phyloP scores from a whole-genome alignment of 179 eudicot genomes.

The Patellifolia procumbens region DNA sequence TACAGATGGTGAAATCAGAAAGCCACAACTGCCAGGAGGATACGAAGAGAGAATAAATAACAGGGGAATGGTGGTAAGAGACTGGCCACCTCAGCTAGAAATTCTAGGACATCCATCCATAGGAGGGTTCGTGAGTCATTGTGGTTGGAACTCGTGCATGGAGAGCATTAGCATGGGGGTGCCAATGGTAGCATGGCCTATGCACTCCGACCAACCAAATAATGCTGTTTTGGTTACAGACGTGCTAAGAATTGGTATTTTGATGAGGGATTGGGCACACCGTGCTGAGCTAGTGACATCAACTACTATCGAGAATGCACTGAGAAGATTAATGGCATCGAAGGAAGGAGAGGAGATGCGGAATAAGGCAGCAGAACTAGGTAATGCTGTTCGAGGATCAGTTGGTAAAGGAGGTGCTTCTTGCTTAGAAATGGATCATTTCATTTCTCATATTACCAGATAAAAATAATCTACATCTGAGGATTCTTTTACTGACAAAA shows the following conservation, averaged over 20 bases:
- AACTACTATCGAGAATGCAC: slow-evolving; percentile 27
- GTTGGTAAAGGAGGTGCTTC: slow-evolving; percentile 40
- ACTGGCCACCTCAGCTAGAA: slow-evolving; percentile 19
- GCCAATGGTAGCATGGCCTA: slow-evolving; percentile 70
- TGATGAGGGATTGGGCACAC: slow-evolving; percentile 42
- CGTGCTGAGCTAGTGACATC: slow-evolving; percentile 34
- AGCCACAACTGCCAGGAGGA: slow-evolving; percentile 36
- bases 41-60: slow-evolving; percentile 49
- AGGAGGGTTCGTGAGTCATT: slow-evolving; percentile 13
- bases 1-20: slow-evolving; percentile 5
- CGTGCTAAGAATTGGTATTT: slow-evolving; percentile 39
- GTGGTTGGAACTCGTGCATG: slow-evolving; percentile 17
- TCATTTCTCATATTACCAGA: background rate
- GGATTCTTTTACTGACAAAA: too few relatives aligned
- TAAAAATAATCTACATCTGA: too few relatives aligned
- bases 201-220: slow-evolving; percentile 68
- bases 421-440: slow-evolving; percentile 36
- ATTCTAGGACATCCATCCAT: slow-evolving; percentile 7
- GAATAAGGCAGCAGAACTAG: slow-evolving; percentile 38
- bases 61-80: slow-evolving; percentile 52
- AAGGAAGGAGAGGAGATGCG: slow-evolving; percentile 50
- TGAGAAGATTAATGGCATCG: slow-evolving; percentile 42
- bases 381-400: slow-evolving; percentile 28
- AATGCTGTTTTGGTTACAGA: slow-evolving; percentile 46
- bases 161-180: slow-evolving; percentile 31